Evolutionary conservation across 179 eudicot species (phyloP).

Genomic region (Spergularia azorica): DNA sequence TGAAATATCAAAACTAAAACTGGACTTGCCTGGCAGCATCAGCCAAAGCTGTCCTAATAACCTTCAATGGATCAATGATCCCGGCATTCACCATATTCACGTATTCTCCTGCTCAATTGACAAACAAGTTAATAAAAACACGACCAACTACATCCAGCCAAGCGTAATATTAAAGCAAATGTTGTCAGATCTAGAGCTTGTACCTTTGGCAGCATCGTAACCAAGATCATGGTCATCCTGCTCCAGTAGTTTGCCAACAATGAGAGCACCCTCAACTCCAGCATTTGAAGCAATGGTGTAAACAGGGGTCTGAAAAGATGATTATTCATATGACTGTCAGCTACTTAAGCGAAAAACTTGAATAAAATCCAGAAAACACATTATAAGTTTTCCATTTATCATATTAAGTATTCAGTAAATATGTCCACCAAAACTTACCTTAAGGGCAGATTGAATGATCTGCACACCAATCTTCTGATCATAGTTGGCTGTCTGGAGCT

Average conservation of each 20-base stretch:
- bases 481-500: conserved; percentile 78
- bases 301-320: conserved; percentile 66
- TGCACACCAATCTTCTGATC: conserved; percentile 98
- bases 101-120: conserved; percentile 65
- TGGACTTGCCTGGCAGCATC: conserved; percentile 72
- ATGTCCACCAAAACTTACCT: conserved; percentile 38
- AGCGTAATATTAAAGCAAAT: not conserved
- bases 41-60: conserved; percentile 75
- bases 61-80: conserved; percentile 84
- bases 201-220: conserved; percentile 98
- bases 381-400: no score
- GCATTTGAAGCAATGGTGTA: conserved; percentile 88
- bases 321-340: not conserved
- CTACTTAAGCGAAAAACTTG: not conserved
- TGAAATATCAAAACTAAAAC: not conserved
- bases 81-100: conserved; percentile 88
- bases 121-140: not conserved
- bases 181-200: not conserved
- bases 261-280: conserved; percentile 95
- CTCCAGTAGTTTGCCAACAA: conserved; percentile 89
- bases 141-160: not conserved
- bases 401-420: not conserved
- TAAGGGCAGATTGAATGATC: conserved; percentile 82
- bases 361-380: not conserved
- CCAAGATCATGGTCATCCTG: conserved; percentile 89